Conservation (phyloP, 2,329 filamentous ascomycete species). For the Monilinia aucupariae region DNA sequence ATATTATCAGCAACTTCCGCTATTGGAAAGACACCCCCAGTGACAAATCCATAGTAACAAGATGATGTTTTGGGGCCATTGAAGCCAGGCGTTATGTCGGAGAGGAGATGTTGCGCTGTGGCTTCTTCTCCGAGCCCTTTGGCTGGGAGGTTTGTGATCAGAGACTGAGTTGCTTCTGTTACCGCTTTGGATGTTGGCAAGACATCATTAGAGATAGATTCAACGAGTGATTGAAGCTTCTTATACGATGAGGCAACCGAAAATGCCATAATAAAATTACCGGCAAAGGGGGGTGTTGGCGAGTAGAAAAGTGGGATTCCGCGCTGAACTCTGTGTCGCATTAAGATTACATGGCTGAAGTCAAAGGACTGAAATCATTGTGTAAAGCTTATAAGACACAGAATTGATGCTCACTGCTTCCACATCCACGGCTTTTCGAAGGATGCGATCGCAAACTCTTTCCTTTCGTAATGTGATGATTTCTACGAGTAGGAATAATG, state of each 20-base stretch:
- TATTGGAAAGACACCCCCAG: conserved; percentile 71
- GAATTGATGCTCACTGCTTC: not conserved
- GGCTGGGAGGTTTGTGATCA: conserved; percentile 37
- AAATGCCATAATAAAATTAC: conserved; percentile 18
- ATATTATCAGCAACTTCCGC: conserved; percentile 78
- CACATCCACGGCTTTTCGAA: not conserved
- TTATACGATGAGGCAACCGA: conserved; percentile 28
- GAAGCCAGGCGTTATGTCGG: conserved; percentile 41
- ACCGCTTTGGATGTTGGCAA: conserved; percentile 28
- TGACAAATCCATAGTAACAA: conserved; percentile 82
- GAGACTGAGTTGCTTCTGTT: conserved; percentile 15
- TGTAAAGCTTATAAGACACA: not conserved
- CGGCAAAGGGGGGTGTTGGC: not conserved
- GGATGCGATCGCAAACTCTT: conserved; percentile 5
- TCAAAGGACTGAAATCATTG: not conserved
- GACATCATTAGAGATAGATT: conserved; percentile 23
- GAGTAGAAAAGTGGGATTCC: not conserved
- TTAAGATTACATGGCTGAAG: not conserved
- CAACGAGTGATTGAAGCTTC: conserved; percentile 24
- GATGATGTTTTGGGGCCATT: conserved; percentile 33
- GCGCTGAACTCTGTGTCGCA: not conserved
- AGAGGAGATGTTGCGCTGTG: conserved; percentile 40
- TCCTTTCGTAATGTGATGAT: not conserved
- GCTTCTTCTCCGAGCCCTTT: conserved; percentile 41
- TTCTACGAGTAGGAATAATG: too few species aligned